phyloP scores from a whole-genome alignment of 2,329 filamentous ascomycete species.

The Scortechinia acanthostroma region DNA sequence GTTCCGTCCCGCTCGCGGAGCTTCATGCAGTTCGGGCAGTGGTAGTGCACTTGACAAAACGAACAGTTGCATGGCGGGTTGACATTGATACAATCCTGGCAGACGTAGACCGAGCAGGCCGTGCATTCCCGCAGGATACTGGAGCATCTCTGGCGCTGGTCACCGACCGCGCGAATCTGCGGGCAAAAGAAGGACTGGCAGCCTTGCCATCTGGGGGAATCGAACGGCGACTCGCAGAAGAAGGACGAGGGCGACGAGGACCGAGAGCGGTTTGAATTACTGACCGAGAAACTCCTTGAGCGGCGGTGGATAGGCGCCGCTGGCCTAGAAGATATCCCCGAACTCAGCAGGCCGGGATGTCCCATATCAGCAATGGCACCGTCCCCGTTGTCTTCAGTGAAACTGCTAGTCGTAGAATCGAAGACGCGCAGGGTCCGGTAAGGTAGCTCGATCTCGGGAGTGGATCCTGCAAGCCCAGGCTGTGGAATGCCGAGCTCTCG shows the following conservation, averaged over 20 bases:
- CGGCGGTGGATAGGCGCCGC: no score
- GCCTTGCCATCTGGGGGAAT: constrained; percentile 28
- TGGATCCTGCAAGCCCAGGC: constrained; percentile 8
- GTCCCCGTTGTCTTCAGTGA: background rate
- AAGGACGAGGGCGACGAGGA: constrained; percentile 26
- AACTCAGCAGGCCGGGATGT: background rate
- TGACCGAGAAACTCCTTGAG: constrained; percentile 13
- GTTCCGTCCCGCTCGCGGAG: constrained; percentile 24
- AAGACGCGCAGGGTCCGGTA: background rate
- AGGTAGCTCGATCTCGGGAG: constrained; percentile 4
- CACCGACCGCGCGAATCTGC: constrained; percentile 26
- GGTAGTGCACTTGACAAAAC: constrained; percentile 29
- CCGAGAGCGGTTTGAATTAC: constrained; percentile 26
- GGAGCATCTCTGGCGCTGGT: constrained; percentile 32
- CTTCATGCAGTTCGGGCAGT: constrained; percentile 28
- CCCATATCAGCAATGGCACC: background rate
- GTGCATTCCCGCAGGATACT: constrained; percentile 32
- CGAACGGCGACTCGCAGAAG: constrained; percentile 22
- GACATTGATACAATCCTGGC: constrained; percentile 27
- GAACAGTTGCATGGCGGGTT: constrained; percentile 31
- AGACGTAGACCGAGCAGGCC: constrained; percentile 32
- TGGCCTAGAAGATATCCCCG: no score
- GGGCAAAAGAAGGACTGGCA: constrained; percentile 38
- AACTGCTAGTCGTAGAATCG: background rate
- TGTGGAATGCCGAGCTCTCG: no score